These are phyloP conservation scores for Coelastrella sp. DNA, from an alignment of 139 green algal species.

Conservation along the genomic window DNA sequence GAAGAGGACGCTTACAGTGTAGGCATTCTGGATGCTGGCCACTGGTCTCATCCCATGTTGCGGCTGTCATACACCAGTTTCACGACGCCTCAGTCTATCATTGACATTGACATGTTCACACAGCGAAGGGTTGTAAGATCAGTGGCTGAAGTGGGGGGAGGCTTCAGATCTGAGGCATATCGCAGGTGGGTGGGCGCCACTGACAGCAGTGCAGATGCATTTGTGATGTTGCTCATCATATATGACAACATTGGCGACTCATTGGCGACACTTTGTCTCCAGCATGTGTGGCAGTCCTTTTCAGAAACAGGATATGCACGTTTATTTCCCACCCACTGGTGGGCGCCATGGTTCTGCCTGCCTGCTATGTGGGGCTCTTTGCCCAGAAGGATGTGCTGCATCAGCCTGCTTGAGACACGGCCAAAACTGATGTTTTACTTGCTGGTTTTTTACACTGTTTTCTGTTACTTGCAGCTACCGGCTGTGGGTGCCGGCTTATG, in stretches of 20 bases:
- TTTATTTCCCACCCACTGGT: too few relatives aligned
- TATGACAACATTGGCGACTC: too few relatives aligned
- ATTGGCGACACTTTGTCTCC: too few relatives aligned
- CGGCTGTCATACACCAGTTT: conserved; percentile 44
- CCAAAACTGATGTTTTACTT: too few relatives aligned
- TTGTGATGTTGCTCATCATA: too few relatives aligned
- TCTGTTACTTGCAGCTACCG: conserved; percentile 32
- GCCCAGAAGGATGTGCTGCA: too few relatives aligned
- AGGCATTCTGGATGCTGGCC: conserved; percentile 22
- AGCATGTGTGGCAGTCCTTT: too few relatives aligned
- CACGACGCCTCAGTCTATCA: conserved; percentile 30
- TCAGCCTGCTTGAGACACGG: too few relatives aligned
- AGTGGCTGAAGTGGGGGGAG: conserved; percentile 1
- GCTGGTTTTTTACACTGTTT: neutral
- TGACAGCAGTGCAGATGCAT: too few relatives aligned
- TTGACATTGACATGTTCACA: conserved; percentile 44
- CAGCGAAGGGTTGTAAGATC: conserved; percentile 11
- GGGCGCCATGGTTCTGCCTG: too few relatives aligned
- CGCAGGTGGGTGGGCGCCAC: neutral
- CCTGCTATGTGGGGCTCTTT: too few relatives aligned
- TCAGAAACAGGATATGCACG: too few relatives aligned
- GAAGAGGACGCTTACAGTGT: conserved; percentile 40
- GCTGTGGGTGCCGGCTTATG: conserved; percentile 33
- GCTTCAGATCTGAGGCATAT: conserved; percentile 20
- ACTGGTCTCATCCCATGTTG: conserved; percentile 28